Evolutionary conservation across 2,329 filamentous ascomycete genomes (phyloP), one percentile per base, ranked within the genome.

Genomic region (Clarireedia hainanense): DNA sequence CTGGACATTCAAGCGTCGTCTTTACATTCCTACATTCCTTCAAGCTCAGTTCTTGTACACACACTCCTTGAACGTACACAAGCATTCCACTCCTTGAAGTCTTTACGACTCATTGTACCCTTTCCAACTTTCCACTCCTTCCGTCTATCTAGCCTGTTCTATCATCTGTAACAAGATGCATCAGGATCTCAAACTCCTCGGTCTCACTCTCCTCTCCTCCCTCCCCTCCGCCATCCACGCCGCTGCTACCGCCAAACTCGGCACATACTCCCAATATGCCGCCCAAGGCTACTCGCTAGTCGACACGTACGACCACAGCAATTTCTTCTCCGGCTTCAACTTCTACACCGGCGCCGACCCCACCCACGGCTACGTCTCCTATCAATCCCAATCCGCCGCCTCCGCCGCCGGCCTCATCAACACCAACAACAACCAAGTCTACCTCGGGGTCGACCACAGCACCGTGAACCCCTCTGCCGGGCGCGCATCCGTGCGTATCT

Each of bases 361-460:
- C 0, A 94, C 89, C 2, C 64, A 84, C 60, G 89, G 89, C 37
- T 90, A 84, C 65, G 89, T 94, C 64, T 73, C 81, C 57, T 95
- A 91, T 65, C 77, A 84, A 55, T 74, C 80, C 61, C 74, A 77
- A 52, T 57, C 68, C 15, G 79, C 77, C 1, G 88, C 88, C 52
- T 77, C 79, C 56, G 66, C 68, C 15, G 68, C 72, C 36, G 77
- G 78, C n/a, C 75, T 91, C 6, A 64, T 64, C 24, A 61, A 62
- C 10, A 63, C 60, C 54, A 48, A 49, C 5, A 72, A 79, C 56
- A 73, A 74, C 52, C 75, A 75, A 57, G 74, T 89, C 63, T 87
- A 84, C 68, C 79, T 91, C 54, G 87, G 87, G 45, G 84, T 87
- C 46, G 88, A 91, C 70, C 71, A 78, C 66, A 76, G 69, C 50